Percentiles rank a stretch among this genome's conserved stretches.
phyloP scores from a whole-genome alignment of 768 basidiomycete species.

The Lyophyllum semitale region DNA sequence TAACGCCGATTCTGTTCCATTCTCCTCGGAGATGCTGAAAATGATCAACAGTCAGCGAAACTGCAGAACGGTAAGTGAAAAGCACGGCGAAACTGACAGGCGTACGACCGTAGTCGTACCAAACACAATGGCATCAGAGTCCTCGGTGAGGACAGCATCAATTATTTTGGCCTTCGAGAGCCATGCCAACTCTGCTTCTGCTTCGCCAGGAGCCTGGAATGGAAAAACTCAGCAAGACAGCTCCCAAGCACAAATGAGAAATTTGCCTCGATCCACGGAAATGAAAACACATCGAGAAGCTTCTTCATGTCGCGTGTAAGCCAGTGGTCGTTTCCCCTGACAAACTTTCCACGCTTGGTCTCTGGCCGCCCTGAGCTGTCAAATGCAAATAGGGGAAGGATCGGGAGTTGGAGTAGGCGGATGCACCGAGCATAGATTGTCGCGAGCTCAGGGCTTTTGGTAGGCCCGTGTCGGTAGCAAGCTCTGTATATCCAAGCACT shows the following conservation, averaged over 20 bases:
- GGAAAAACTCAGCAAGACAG: no score
- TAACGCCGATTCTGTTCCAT: neutral
- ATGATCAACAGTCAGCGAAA: neutral
- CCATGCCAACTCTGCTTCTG: slow-evolving; percentile 4
- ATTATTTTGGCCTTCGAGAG: neutral
- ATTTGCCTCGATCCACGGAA: neutral
- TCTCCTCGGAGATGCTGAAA: neutral
- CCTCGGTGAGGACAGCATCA: slow-evolving; percentile 1
- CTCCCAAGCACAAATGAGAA: no score
- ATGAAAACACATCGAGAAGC: neutral
- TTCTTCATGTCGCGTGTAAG: neutral
- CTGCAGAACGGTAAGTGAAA: neutral
- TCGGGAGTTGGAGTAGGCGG: neutral
- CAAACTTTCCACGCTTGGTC: neutral
- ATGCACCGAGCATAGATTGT: slow-evolving; percentile 1
- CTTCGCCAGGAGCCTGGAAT: slow-evolving; percentile 5
- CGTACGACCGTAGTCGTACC: neutral
- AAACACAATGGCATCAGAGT: slow-evolving; percentile 3
- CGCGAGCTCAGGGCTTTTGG: slow-evolving; percentile 1
- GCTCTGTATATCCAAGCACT: neutral
- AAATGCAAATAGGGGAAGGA: slow-evolving; percentile 3
- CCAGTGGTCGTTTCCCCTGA: slow-evolving; percentile 1
- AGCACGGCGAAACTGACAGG: neutral
- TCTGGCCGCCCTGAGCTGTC: neutral
- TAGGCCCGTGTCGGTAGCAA: no score